Base-by-base conservation (phyloP, 208 protist genomes). In the Phytomonas francai region DNA sequence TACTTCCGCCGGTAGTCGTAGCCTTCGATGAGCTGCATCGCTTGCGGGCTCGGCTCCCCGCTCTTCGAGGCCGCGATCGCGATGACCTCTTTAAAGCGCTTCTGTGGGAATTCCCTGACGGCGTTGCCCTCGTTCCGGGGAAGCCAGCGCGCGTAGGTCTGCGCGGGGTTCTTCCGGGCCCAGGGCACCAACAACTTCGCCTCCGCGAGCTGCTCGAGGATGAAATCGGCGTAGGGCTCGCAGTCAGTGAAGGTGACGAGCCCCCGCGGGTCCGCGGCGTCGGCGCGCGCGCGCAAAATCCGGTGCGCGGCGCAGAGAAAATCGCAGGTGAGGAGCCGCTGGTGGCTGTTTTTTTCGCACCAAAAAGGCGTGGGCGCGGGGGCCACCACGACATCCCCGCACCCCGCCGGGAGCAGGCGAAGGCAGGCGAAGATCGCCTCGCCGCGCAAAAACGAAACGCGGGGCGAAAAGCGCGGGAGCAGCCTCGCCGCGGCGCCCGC, bases 151-250 rank as follows among this genome's bases (percentile, higher is more conserved):
- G 34, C 57, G 56, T 82, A 87, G 28, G 76, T 63, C 30, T 71
- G 56, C 8, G 56, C 45, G 7, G 81, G 72, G 49, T 85, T 88
- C 67, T 94, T 94, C n/a, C 87, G 86, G 9, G 80, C 80, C 84
- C 82, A 95, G 63, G 87, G 87, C 58, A 95, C 87, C 12, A 91
- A 49, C 30, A 95, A 73, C 64, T 81, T 85, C 28, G 85, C 78
- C 76, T 84, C 86, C 70, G 88, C 83, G 63, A 95, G 71, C 72
- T 92, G 82, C 71, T 92, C 89, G 78, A 92, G 78, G 73, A 85
- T 83, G 72, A 95, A 95, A 34, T 81, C 82, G 16, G 87, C 89
- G 51, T 91, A 83, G 29, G 84, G 83, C 67, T 78, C 73, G 25
- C 72, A 77, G 68, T 95, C 89, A 11, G 87, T 92, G 73, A 95